Conservation (phyloP, 768 basidiomycete genomes). For the Epithele typhae region DNA sequence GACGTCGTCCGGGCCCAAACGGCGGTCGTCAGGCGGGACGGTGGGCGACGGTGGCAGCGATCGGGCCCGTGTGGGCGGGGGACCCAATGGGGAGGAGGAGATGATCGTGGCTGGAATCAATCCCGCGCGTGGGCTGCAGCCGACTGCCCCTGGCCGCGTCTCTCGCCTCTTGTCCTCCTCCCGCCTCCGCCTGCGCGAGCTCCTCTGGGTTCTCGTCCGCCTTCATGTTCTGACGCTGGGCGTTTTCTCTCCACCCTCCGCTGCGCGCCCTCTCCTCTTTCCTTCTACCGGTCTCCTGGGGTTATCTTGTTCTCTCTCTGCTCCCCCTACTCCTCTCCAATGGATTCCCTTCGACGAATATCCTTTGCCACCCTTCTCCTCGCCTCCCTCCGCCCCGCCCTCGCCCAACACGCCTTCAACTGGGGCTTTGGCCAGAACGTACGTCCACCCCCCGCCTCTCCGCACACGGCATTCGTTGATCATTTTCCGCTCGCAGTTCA, state of each 20-base stretch:
- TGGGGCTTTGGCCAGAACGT: constrained; percentile 9
- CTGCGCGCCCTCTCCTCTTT: neutral
- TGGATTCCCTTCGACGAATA: constrained; percentile 16
- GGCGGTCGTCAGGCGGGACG: no score
- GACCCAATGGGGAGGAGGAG: no score
- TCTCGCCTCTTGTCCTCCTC: neutral
- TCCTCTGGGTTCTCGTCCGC: constrained; percentile 12
- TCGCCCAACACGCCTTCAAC: constrained; percentile 21
- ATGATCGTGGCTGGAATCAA: no score
- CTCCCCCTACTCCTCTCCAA: neutral
- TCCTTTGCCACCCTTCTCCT: constrained; percentile 3
- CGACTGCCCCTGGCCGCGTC: constrained; percentile 5
- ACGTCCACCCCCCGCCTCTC: neutral
- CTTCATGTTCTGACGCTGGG: constrained; percentile 19
- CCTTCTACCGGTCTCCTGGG: neutral
- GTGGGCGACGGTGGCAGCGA: no score
- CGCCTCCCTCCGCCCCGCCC: constrained; percentile 3
- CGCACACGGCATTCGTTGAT: neutral
- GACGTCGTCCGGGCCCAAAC: no score
- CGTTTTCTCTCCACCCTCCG: constrained; percentile 9
- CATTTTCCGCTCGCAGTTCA: constrained; percentile 6
- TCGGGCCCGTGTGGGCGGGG: no score
- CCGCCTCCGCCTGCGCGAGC: no score
- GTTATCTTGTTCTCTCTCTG: neutral
- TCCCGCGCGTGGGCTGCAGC: no score